Base-by-base conservation (phyloP, 2,329 filamentous ascomycete species). In the Pseudogymnoascus sp. region DNA sequence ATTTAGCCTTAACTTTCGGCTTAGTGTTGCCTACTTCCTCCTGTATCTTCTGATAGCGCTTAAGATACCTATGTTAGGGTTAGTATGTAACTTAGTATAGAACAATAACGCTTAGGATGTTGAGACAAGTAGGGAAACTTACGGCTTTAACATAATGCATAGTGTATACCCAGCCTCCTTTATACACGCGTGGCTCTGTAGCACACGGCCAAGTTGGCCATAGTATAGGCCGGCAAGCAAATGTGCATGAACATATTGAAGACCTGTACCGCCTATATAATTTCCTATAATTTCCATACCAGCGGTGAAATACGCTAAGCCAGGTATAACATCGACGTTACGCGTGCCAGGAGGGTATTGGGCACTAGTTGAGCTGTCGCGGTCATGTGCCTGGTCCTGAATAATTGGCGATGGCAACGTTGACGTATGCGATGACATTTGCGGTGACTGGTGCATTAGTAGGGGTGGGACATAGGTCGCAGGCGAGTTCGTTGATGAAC, bases 161-260 rank as follows among this genome's bases (percentile, higher is more conserved):
- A 21, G 21, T 3, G 21, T 3, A 21, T 21, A 21, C 3, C 21
- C 21, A 21, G 21, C 21, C 21, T 21, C 2, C 61, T 80, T 77
- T 36, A 87, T 84, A 64, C 82, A 84, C 2, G 81, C 78, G 71
- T 84, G 92, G 70, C 93, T 97, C 71, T 96, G 91, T 68, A 96
- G 79, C 0, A 95, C 89, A 58, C 93, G 84, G 0, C 87, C 92
- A 27, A 97, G 78, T 72, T 97, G 94, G 2, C 91, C 92, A 65
- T 92, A 87, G 72, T 96, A 99, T 4, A 99, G 77, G 2, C 91
- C 91, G 13, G 91, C 91, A 51, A 97, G 81, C 21, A 97, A 84
- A 68, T 87, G 86, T 7, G 89, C 90, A 72, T 96, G 92, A 3
- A 95, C 90, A 71, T 94, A 89, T 66, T 89, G 87, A 63, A 97